Evolutionary conservation across 495 filamentous ascomycete species (phyloP).

Genomic region (Penicillium flavigenum): DNA sequence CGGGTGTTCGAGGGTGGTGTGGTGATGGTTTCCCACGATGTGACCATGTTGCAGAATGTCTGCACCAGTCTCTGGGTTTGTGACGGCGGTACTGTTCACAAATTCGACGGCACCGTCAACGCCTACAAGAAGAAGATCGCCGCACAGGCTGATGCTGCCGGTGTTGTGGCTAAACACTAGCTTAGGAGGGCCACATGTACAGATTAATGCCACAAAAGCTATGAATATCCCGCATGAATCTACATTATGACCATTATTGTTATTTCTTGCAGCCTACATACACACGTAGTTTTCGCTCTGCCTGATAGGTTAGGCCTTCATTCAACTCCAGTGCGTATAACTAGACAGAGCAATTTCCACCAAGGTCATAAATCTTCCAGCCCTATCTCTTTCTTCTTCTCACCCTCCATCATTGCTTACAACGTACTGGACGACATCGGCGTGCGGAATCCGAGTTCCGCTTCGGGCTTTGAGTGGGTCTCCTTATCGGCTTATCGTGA

Average conservation of each 20-base stretch:
- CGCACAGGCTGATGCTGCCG: constrained; percentile 82
- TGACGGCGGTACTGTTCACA: constrained; percentile 91
- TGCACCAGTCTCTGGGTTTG: constrained; percentile 96
- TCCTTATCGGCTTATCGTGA: constrained; percentile 20
- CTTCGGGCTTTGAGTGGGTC: not conserved
- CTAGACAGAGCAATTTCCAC: not conserved
- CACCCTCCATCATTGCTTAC: not conserved
- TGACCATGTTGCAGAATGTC: constrained; percentile 96
- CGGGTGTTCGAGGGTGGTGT: constrained; percentile 89
- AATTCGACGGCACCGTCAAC: constrained; percentile 92
- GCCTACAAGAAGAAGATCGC: constrained; percentile 97
- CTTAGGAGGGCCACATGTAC: constrained; percentile 6
- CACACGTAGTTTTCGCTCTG: not conserved
- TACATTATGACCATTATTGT: not conserved
- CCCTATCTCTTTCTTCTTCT: not conserved
- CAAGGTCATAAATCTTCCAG: not conserved
- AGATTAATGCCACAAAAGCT: constrained; percentile 9
- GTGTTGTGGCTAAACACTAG: constrained; percentile 61
- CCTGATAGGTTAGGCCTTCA: not conserved
- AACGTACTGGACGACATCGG: not conserved
- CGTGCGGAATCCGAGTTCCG: constrained; percentile 8
- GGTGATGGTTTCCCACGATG: constrained; percentile 98
- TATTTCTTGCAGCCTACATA: not conserved
- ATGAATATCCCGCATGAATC: constrained; percentile 2
- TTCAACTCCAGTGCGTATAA: not conserved